These are phyloP conservation scores for Rhytidhysteron rufulum DNA, from an alignment of 2,329 filamentous ascomycete species.

Conservation along the genomic window DNA sequence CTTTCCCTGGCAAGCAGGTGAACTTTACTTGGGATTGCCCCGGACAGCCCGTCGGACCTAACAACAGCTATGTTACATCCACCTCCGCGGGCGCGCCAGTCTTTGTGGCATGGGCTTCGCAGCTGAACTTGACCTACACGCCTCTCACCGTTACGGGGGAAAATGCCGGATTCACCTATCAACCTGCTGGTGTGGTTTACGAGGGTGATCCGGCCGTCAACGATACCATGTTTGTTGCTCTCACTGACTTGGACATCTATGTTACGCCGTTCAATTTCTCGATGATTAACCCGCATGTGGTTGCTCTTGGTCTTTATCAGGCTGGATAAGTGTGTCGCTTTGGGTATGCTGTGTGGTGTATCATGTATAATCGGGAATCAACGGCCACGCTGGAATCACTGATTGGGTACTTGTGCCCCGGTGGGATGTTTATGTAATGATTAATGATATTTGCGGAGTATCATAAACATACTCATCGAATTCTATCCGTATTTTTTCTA, in stretches of 20 bases:
- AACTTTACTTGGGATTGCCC: slow-evolving; percentile 70
- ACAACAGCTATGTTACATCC: slow-evolving; percentile 74
- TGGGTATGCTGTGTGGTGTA: no score
- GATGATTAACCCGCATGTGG: slow-evolving; percentile 71
- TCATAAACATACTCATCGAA: no score
- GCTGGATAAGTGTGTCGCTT: no score
- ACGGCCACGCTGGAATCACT: no score
- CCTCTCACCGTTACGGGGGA: slow-evolving; percentile 61
- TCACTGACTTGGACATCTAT: slow-evolving; percentile 66
- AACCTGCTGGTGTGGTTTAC: slow-evolving; percentile 68
- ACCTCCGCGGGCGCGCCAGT: slow-evolving; percentile 54
- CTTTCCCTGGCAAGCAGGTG: slow-evolving; percentile 69
- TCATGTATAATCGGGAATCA: no score
- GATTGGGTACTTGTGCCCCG: no score
- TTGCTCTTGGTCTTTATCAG: slow-evolving; percentile 72
- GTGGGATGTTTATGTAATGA: no score
- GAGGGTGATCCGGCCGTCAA: slow-evolving; percentile 67
- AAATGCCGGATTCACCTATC: slow-evolving; percentile 63
- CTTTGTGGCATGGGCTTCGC: slow-evolving; percentile 73
- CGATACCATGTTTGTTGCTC: slow-evolving; percentile 72
- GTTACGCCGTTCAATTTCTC: slow-evolving; percentile 75
- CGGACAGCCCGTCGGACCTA: slow-evolving; percentile 67
- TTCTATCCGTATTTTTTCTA: no score
- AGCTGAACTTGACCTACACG: slow-evolving; percentile 58
- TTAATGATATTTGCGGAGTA: no score